Conservation (phyloP, 1,139 yeast genomes). For the Geotrichum aggregatum region DNA sequence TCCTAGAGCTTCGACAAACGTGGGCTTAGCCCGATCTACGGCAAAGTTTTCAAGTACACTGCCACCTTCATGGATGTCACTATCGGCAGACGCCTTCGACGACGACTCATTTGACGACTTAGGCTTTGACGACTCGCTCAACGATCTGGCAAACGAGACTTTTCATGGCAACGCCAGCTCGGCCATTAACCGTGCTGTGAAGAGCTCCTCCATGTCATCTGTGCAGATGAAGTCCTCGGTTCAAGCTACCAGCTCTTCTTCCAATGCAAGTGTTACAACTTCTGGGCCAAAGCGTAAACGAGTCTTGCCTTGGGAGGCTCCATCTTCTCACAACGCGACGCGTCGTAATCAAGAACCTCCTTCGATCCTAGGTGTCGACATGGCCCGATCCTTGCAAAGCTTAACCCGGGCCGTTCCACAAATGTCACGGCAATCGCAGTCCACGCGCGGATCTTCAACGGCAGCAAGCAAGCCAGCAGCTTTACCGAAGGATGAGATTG, state of each 20-base stretch:
- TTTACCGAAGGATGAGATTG: too few relatives aligned
- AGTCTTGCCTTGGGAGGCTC: slow-evolving; percentile 9
- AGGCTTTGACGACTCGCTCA: slow-evolving; percentile 12
- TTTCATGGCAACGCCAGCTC: slow-evolving; percentile 1
- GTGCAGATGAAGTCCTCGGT: not conserved
- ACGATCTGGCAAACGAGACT: slow-evolving; percentile 12
- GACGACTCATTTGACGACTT: slow-evolving; percentile 11
- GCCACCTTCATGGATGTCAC: slow-evolving; percentile 16
- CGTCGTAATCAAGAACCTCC: not conserved
- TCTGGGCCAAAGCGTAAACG: not conserved
- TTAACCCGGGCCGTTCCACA: too few relatives aligned
- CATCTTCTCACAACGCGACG: not conserved
- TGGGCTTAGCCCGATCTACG: too few relatives aligned
- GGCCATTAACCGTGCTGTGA: not conserved
- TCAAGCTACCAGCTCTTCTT: not conserved
- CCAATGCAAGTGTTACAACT: not conserved
- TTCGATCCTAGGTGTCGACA: too few relatives aligned
- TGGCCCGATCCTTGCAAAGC: too few relatives aligned
- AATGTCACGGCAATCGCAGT: too few relatives aligned
- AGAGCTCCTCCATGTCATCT: not conserved
- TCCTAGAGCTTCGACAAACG: not conserved
- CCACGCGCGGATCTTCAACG: too few relatives aligned
- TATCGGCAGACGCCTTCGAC: slow-evolving; percentile 11
- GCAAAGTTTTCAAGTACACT: not conserved
- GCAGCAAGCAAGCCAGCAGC: too few relatives aligned